phyloP scores from a whole-genome alignment of 306 rosid species.

The Vigna hirtella region DNA sequence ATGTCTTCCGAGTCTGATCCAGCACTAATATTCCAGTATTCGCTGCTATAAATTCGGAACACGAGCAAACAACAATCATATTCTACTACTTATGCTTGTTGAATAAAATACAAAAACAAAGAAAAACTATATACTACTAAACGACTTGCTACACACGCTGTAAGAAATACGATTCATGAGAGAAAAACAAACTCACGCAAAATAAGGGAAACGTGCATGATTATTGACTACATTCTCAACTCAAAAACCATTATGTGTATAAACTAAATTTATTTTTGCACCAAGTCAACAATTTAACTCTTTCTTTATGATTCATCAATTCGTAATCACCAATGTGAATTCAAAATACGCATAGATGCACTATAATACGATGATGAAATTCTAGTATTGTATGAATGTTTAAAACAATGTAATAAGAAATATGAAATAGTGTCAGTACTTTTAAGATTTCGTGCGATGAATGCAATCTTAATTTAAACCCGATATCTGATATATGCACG shows the following conservation, averaged over 20 bases:
- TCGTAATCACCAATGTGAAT: background rate
- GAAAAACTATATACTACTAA: background rate
- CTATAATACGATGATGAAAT: too few relatives aligned
- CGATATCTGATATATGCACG: background rate
- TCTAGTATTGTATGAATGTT: background rate
- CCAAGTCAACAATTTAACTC: constrained; percentile 17
- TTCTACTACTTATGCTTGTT: background rate
- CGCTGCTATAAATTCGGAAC: constrained; percentile 1
- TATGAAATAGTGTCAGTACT: constrained; percentile 12
- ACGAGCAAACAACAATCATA: background rate
- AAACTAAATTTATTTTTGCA: background rate
- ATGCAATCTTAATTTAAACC: constrained; percentile 32
- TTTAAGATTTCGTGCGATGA: constrained; percentile 32
- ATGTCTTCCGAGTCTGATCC: background rate
- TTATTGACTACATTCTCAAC: constrained; percentile 10
- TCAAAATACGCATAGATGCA: background rate
- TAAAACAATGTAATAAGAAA: background rate
- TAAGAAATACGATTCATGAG: background rate
- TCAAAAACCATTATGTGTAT: background rate
- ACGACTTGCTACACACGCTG: constrained; percentile 21
- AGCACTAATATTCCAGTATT: background rate
- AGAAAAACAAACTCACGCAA: background rate
- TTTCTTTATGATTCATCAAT: background rate
- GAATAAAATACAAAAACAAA: background rate
- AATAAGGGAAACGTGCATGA: background rate